Percentiles rank a stretch among this genome's conserved stretches.
These are phyloP conservation scores for Pecoramyces ruminantium DNA, from an alignment of 192 early-diverging fungal genomes.

Conservation along the genomic window DNA sequence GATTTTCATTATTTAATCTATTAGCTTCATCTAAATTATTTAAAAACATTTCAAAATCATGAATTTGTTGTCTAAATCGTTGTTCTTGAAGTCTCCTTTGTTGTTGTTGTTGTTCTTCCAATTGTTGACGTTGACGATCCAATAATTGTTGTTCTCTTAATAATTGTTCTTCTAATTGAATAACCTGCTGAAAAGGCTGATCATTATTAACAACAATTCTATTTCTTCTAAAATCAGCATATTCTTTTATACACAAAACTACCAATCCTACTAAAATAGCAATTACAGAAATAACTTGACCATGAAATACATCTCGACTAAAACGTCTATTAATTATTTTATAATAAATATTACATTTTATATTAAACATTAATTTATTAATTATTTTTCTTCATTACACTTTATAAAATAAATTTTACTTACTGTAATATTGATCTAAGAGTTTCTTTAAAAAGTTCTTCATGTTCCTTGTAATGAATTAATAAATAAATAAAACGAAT, in stretches of 20 bases:
- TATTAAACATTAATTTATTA: too few species aligned
- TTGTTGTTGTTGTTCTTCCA: constrained; percentile 5
- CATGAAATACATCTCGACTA: constrained; percentile 60
- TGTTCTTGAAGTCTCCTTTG: constrained; percentile 6
- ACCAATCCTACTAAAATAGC: constrained; percentile 64
- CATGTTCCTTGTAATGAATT: not conserved
- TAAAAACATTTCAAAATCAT: not conserved
- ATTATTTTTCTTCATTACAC: too few species aligned
- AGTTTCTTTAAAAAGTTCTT: not conserved
- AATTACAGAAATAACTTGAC: constrained; percentile 57
- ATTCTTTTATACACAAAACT: constrained; percentile 72
- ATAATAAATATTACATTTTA: too few species aligned
- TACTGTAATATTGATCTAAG: not conserved
- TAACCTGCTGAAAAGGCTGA: not conserved
- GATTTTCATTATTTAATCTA: not conserved
- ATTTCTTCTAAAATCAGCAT: constrained; percentile 25
- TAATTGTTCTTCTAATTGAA: constrained; percentile 3
- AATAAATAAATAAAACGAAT: not conserved
- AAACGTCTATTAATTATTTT: constrained; percentile 11
- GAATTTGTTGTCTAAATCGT: not conserved
- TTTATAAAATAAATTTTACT: not conserved
- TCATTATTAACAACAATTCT: not conserved
- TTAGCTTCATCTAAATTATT: not conserved
- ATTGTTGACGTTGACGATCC: constrained; percentile 3
- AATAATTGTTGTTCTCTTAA: not conserved